These are phyloP conservation scores for Bromus sterilis DNA, from an alignment of 176 grass and related monocot species.

Conservation along the genomic window DNA sequence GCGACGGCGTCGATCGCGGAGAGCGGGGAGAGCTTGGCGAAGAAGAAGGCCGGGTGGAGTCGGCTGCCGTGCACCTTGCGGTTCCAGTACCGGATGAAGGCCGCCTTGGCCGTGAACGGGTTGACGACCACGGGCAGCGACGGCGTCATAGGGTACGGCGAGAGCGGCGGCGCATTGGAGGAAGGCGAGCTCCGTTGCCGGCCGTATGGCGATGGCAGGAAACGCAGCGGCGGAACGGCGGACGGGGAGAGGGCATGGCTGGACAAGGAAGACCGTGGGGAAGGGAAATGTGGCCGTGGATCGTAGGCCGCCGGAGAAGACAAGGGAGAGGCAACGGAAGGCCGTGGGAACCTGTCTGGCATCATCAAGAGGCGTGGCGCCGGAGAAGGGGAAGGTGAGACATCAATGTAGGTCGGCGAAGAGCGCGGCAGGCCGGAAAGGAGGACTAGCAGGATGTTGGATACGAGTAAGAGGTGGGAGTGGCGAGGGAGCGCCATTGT, in stretches of 20 bases:
- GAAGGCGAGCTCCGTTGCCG: neutral
- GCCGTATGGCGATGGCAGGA: neutral
- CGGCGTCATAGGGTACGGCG: neutral
- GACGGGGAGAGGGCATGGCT: neutral
- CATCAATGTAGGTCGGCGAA: neutral
- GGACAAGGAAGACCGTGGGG: neutral
- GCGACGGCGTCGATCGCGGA: neutral
- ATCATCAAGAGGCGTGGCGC: neutral
- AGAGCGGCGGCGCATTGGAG: neutral
- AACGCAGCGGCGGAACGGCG: neutral
- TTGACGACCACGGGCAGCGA: neutral
- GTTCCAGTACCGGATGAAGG: conserved; percentile 8
- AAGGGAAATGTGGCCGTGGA: neutral
- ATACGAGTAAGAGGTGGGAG: neutral
- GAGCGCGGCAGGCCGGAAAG: neutral
- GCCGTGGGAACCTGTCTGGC: neutral
- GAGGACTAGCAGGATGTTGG: neutral
- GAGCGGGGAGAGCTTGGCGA: conserved; percentile 1
- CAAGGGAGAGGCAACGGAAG: neutral
- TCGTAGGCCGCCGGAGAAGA: neutral
- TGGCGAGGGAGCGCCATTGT: neutral
- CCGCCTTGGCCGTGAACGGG: neutral
- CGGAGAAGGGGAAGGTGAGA: neutral
- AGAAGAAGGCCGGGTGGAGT: conserved; percentile 8
- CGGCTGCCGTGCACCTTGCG: conserved; percentile 8